Conservation (phyloP, 148 eudicot genomes). For the Hydrangea macrophylla region DNA sequence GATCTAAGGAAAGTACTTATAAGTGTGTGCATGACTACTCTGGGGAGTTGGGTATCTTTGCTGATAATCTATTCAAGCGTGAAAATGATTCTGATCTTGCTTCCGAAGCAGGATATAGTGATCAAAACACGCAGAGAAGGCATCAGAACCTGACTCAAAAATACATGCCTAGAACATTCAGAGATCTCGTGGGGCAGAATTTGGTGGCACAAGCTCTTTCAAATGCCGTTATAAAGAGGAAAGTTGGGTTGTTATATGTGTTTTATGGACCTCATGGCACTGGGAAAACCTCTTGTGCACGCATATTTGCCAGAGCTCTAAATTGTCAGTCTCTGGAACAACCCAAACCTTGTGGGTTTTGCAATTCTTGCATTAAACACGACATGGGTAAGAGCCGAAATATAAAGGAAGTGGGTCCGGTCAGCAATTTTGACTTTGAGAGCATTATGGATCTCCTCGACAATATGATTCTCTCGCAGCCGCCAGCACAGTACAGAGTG, state of each 20-base stretch:
- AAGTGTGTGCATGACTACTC: constrained; percentile 93
- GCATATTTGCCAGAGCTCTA: constrained; percentile 83
- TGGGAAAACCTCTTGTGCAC: constrained; percentile 90
- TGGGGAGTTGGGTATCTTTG: constrained; percentile 86
- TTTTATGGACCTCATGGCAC: constrained; percentile 97
- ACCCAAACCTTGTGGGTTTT: constrained; percentile 84
- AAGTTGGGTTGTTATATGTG: constrained; percentile 74
- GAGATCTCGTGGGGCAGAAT: constrained; percentile 90
- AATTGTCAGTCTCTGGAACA: constrained; percentile 76
- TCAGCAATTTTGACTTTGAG: constrained; percentile 64
- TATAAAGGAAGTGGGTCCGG: constrained; percentile 72
- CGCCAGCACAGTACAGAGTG: constrained; percentile 54
- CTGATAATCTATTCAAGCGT: constrained; percentile 62
- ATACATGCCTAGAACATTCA: constrained; percentile 82
- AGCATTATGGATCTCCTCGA: constrained; percentile 64
- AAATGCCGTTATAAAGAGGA: constrained; percentile 69
- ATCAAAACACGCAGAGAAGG: constrained; percentile 38
- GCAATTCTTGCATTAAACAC: constrained; percentile 73
- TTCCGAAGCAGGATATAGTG: constrained; percentile 65
- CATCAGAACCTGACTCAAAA: constrained; percentile 69
- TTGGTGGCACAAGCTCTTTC: constrained; percentile 87
- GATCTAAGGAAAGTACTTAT: constrained; percentile 56
- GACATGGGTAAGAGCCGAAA: constrained; percentile 71
- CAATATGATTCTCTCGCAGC: constrained; percentile 48
- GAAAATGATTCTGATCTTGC: constrained; percentile 72